These are phyloP conservation scores for Guyanaporus albipodus DNA, from an alignment of 768 basidiomycete species.

Conservation along the genomic window DNA sequence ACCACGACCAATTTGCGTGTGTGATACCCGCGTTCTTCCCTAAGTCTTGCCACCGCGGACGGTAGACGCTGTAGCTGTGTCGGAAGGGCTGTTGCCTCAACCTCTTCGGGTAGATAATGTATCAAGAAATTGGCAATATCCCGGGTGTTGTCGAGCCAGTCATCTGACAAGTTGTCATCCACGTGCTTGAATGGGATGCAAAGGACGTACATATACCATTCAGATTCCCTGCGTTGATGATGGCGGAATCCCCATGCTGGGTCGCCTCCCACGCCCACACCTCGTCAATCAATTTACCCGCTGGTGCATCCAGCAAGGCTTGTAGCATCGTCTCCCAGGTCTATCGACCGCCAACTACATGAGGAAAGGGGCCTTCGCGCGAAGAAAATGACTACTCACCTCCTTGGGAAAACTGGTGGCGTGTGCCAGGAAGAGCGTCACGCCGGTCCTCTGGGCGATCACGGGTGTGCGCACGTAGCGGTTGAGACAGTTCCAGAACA, in stretches of 20 bases:
- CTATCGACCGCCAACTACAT: constrained; percentile 35
- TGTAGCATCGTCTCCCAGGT: constrained; percentile 73
- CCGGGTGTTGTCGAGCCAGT: constrained; percentile 74
- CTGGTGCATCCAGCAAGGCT: constrained; percentile 44
- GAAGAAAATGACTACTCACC: constrained; percentile 37
- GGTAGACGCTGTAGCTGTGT: constrained; percentile 51
- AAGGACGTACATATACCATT: constrained; percentile 55
- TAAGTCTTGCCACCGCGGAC: constrained; percentile 35
- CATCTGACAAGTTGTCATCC: constrained; percentile 40
- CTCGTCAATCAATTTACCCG: constrained; percentile 51
- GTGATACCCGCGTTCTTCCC: constrained; percentile 46
- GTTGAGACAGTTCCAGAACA: constrained; percentile 71
- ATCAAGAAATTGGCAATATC: constrained; percentile 76
- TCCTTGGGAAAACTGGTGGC: constrained; percentile 90
- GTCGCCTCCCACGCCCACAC: constrained; percentile 83
- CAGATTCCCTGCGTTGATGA: constrained; percentile 58
- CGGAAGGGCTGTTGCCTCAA: constrained; percentile 39
- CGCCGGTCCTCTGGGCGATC: background rate
- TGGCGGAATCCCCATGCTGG: constrained; percentile 81
- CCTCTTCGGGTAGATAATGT: constrained; percentile 54
- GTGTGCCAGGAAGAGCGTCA: constrained; percentile 76
- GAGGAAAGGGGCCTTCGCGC: background rate
- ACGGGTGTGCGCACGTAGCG: constrained; percentile 46
- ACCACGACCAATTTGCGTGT: constrained; percentile 58
- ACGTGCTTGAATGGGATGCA: background rate